Base-by-base conservation (phyloP, 2,329 filamentous ascomycete genomes). In the Rugonectria rugulosa region DNA sequence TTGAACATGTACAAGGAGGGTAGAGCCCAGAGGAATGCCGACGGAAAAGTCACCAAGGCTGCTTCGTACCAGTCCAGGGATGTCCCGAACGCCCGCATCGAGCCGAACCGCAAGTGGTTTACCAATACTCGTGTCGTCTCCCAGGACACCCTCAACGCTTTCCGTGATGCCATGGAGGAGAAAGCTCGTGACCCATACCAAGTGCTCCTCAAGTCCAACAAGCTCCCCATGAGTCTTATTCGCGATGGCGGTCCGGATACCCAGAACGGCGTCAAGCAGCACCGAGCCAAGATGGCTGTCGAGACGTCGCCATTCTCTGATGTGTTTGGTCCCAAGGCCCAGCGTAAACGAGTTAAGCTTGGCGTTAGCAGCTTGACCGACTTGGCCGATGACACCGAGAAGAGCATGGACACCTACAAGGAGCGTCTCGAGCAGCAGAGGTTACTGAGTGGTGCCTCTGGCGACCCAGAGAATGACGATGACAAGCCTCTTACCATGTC, bases 91-190 rank as follows among this genome's bases (percentile, higher is more conserved):
- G 95, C 94, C 64, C 86, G 93, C 63, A 90, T 98, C 70, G 94
- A 98, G 79, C 95, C 95, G 44, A 96, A 98, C 77, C 85, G 95
- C 69, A 96, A 96, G 78, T 99, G 95, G 95, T 99, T 99, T 78
- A 91, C 89, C 68, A 97, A 97, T 75, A 97, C 94, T 27, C 82
- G 95, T 63, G 84, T 87, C 46, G 96, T 97, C 69, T 92, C 90
- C 1, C 94, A 97, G 72, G 91, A 96, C 72, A 91, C 92, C 3
- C 81, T 98, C 60, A 85, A 85, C 38, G 87, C 90, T 2, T 99
- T 99, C 77, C 88, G 95, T 59, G 89, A 93, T 57, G 95, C 95
- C 21, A 94, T 99, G 76, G 91, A 91, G 36, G 92, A 96, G 75
- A 90, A 93, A 75, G 88, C 91, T 47, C 88, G 88, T 15, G 92